phyloP scores from a whole-genome alignment of 2,329 filamentous ascomycete genomes.

The Phialocephala subalpina region DNA sequence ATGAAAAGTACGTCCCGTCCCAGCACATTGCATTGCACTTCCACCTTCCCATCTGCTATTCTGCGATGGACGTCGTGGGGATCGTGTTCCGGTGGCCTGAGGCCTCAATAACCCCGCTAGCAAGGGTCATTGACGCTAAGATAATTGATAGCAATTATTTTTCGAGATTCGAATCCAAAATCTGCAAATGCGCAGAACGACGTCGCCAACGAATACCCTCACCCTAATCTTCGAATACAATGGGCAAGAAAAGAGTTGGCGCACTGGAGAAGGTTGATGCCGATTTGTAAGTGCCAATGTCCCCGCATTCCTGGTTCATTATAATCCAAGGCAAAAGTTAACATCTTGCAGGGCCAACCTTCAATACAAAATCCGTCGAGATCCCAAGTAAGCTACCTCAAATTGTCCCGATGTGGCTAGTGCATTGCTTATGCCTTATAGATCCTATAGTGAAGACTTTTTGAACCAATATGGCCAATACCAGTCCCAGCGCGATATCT shows the following conservation, averaged over 20 bases:
- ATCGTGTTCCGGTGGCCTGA: not conserved
- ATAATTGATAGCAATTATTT: constrained; percentile 44
- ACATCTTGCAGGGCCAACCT: constrained; percentile 70
- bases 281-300: constrained; percentile 67
- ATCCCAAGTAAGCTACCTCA: constrained; percentile 70
- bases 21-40: too few relatives aligned
- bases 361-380: constrained; percentile 89
- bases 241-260: constrained; percentile 89
- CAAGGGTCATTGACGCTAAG: constrained; percentile 36
- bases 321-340: too few relatives aligned
- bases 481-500: constrained; percentile 89
- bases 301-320: not conserved
- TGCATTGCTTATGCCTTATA: constrained; percentile 44
- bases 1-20: too few relatives aligned
- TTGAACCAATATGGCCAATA: constrained; percentile 90
- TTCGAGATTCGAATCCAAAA: constrained; percentile 22
- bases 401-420: not conserved
- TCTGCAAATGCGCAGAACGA: constrained; percentile 23
- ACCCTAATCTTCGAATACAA: constrained; percentile 46
- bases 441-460: constrained; percentile 91
- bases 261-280: constrained; percentile 96
- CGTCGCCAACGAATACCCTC: constrained; percentile 12
- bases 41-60: too few relatives aligned
- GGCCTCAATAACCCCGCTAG: constrained; percentile 1
- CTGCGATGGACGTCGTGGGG: too few relatives aligned